These are phyloP conservation scores for Picea glauca DNA, from an alignment of 75 land plant genomes.

Conservation along the genomic window DNA sequence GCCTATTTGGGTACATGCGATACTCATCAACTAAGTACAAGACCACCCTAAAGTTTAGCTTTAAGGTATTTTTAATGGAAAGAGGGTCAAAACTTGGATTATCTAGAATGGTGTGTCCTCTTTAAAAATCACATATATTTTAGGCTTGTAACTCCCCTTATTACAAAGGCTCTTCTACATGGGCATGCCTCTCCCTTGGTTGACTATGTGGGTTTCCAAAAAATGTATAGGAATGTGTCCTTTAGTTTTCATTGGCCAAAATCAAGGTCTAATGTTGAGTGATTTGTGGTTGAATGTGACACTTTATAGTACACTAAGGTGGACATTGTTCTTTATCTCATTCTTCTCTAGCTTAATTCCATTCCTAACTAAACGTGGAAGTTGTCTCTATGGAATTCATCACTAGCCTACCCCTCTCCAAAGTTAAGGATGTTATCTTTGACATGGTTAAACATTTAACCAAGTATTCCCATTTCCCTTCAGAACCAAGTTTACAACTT, in stretches of 20 bases:
- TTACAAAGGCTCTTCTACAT: not conserved
- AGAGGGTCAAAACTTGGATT: not conserved
- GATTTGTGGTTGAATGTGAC: not conserved
- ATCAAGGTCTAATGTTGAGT: not conserved
- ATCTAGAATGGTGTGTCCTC: not conserved
- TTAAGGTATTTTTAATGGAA: not conserved
- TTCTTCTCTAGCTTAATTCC: constrained; percentile 13
- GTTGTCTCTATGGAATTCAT: constrained; percentile 25
- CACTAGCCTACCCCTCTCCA: not conserved
- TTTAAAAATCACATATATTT: not conserved
- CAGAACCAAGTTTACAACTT: too few relatives aligned
- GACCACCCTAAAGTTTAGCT: not conserved
- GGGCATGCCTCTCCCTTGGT: not conserved
- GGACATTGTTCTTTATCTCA: not conserved
- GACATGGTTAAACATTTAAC: constrained; percentile 20
- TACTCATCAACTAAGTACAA: not conserved
- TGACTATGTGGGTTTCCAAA: not conserved
- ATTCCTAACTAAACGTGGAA: constrained; percentile 15
- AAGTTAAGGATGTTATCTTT: constrained; percentile 13
- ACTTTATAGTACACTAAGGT: not conserved
- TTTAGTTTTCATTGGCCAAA: not conserved
- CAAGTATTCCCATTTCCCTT: too few relatives aligned
- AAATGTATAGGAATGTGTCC: not conserved
- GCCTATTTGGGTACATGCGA: not conserved
- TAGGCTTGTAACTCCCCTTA: not conserved